Percentiles rank a stretch among this genome's conserved stretches.
phyloP scores from a whole-genome alignment of 805 yeast species.

The Myxozyma melibiosi region DNA sequence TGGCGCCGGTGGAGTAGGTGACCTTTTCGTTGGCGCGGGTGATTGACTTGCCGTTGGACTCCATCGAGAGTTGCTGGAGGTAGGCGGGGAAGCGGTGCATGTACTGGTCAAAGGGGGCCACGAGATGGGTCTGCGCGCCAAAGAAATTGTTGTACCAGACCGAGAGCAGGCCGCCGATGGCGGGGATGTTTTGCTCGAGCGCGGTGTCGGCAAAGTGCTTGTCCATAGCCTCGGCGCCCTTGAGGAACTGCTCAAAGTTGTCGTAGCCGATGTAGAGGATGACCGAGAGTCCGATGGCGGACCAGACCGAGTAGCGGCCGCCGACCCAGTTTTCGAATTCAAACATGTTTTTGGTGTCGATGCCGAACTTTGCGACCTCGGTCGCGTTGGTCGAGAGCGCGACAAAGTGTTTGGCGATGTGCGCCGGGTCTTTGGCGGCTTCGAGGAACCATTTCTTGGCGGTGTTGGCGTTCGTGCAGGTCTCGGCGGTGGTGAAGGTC shows the following conservation, averaged over 20 bases:
- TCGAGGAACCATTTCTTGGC: slow-evolving; percentile 94
- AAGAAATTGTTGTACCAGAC: slow-evolving; percentile 99
- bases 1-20: slow-evolving; percentile 93
- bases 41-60: slow-evolving; percentile 97
- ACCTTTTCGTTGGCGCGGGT: slow-evolving; percentile 90
- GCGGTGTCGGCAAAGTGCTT: slow-evolving; percentile 84
- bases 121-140: slow-evolving; percentile 97
- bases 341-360: slow-evolving; percentile 97
- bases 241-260: slow-evolving; percentile 85
- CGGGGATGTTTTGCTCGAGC: slow-evolving; percentile 87
- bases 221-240: slow-evolving; percentile 98
- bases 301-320: slow-evolving; percentile 99
- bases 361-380: slow-evolving; percentile 93
- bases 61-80: slow-evolving; percentile 98
- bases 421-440: slow-evolving; percentile 62
- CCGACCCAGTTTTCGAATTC: slow-evolving; percentile 99
- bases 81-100: slow-evolving; percentile 99
- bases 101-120: slow-evolving; percentile 98
- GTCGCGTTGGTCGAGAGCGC: slow-evolving; percentile 92
- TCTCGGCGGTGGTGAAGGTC: slow-evolving; percentile 99
- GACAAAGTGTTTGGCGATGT: slow-evolving; percentile 95
- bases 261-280: slow-evolving; percentile 95
- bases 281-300: slow-evolving; percentile 95
- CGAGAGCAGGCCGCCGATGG: slow-evolving; percentile 86
- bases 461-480: slow-evolving; percentile 91